A percentile compares a stretch with the other conserved stretches of the same genome.
Evolutionary conservation across 345 rosid species (phyloP).

Genomic region (Moricandia moricandioides): DNA sequence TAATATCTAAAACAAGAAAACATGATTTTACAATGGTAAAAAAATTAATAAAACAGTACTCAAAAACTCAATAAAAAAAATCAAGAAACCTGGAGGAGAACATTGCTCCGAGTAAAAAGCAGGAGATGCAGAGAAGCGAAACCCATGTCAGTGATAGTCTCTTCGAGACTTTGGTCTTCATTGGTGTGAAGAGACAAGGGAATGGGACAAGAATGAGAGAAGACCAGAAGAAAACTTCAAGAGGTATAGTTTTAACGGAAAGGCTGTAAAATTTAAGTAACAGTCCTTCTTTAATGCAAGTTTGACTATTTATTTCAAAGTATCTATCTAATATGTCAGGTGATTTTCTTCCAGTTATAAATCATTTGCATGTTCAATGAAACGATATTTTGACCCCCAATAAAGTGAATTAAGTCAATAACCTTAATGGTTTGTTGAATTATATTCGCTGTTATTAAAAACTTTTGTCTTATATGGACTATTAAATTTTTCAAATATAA

Average conservation of each 20-base stretch:
- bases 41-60: not conserved
- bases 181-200: conserved; percentile 18
- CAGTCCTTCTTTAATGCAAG: conserved; percentile 20
- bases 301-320: conserved; percentile 28
- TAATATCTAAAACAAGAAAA: not conserved
- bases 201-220: conserved; percentile 7
- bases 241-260: conserved; percentile 10
- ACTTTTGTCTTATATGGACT: not conserved
- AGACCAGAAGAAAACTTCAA: conserved; percentile 5
- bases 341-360: conserved; percentile 18
- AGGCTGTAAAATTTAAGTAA: conserved; percentile 4
- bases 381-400: conserved; percentile 9
- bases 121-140: conserved; percentile 62
- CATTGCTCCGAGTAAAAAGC: conserved; percentile 73
- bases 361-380: not conserved
- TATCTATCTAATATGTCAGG: conserved; percentile 14
- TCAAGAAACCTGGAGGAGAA: conserved; percentile 58
- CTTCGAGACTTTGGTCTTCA: conserved; percentile 58
- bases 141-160: conserved; percentile 63
- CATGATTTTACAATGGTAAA: not conserved
- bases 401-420: not conserved
- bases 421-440: not conserved
- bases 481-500: not conserved
- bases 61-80: not conserved
- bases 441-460: not conserved